Percentiles rank a stretch among this genome's conserved stretches.
Conservation (phyloP, 176 grass and related monocot species). For the Hyparrhenia diplandra region DNA sequence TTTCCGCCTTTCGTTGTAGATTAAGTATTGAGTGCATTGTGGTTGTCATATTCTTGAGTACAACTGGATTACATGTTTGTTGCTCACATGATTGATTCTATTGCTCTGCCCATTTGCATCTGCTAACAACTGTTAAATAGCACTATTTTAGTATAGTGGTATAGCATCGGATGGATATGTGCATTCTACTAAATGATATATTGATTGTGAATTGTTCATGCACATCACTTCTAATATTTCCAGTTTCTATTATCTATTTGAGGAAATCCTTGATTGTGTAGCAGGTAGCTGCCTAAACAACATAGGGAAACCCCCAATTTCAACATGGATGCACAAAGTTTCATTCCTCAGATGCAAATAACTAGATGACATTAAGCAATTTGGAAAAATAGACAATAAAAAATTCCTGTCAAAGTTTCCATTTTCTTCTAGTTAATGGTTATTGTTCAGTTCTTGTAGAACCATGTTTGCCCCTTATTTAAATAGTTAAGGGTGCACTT, state of each 20-base stretch:
- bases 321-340: neutral
- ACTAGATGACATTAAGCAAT: neutral
- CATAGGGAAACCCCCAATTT: neutral
- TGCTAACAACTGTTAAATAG: no score
- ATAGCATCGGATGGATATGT: neutral
- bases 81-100: neutral
- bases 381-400: slow-evolving; percentile 12
- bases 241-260: no score
- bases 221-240: no score
- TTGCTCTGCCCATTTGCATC: neutral
- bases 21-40: no score
- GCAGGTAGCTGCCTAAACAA: no score
- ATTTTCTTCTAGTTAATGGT: neutral
- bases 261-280: no score
- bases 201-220: neutral
- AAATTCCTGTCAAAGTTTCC: neutral
- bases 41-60: neutral
- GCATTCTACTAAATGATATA: neutral
- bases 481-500: neutral
- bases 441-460: slow-evolving; percentile 17
- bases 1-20: no score
- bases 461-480: neutral
- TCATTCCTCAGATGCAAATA: neutral
- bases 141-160: slow-evolving; percentile 12
- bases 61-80: neutral